Evolutionary conservation across 2,329 filamentous ascomycete species (phyloP).

Genomic region (Diaporthe citri): DNA sequence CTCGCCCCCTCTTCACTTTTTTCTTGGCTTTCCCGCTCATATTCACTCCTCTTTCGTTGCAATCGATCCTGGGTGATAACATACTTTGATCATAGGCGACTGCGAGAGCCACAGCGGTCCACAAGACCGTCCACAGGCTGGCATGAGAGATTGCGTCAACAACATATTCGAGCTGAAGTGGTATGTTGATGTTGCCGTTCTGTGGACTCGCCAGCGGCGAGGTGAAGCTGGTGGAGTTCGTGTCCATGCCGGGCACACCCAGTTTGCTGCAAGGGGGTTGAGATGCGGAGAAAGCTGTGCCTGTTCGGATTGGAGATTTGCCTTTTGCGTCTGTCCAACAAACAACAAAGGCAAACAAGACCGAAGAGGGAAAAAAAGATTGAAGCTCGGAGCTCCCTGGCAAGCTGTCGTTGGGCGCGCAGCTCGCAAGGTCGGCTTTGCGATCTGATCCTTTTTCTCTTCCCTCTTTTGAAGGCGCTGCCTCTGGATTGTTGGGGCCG

Average conservation of each 20-base stretch:
- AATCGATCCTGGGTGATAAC: constrained; percentile 50
- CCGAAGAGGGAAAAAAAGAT: neutral
- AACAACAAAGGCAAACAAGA: neutral
- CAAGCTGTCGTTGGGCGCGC: constrained; percentile 1
- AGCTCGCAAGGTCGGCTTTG: neutral
- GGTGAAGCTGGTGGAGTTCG: constrained; percentile 74
- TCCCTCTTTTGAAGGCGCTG: constrained; percentile 4
- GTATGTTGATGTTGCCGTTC: constrained; percentile 61
- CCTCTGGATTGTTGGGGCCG: constrained; percentile 13
- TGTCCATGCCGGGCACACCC: constrained; percentile 57
- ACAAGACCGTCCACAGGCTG: constrained; percentile 71
- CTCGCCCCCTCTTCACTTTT: neutral
- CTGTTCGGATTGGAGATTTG: constrained; percentile 23
- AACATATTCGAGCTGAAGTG: constrained; percentile 68
- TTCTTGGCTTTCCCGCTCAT: neutral
- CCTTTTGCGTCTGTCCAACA: constrained; percentile 19
- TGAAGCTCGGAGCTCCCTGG: constrained; percentile 13
- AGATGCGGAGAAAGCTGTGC: constrained; percentile 28
- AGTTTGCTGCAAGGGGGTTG: constrained; percentile 12
- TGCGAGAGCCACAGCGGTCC: constrained; percentile 78
- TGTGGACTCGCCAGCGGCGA: constrained; percentile 76
- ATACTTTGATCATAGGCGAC: constrained; percentile 92
- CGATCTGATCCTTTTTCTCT: neutral
- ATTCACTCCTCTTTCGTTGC: neutral
- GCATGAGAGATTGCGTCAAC: constrained; percentile 69